These are phyloP conservation scores for Pugionium cornutum DNA, from an alignment of 345 rosid species.

Conservation along the genomic window DNA sequence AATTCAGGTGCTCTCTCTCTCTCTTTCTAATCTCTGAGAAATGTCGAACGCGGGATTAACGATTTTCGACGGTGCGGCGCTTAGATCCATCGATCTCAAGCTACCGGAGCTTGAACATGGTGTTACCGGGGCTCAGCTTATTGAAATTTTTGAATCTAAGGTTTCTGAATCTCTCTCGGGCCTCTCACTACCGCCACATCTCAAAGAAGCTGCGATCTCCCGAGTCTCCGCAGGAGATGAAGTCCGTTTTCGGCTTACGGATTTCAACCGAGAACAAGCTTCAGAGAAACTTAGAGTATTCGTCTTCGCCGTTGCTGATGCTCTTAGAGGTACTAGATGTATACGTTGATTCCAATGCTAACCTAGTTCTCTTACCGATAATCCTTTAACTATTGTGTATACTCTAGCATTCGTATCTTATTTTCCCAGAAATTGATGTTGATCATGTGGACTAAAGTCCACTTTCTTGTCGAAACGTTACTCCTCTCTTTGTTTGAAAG, in stretches of 20 bases:
- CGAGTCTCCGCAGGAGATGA: constrained; percentile 43
- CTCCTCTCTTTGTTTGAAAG: background rate
- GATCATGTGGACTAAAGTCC: background rate
- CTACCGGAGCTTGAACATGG: constrained; percentile 40
- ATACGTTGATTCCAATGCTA: background rate
- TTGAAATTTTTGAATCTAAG: constrained; percentile 58
- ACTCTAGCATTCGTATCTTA: background rate
- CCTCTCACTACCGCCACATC: constrained; percentile 58
- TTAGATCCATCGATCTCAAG: constrained; percentile 53
- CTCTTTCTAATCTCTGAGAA: constrained; percentile 14
- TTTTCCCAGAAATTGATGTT: background rate
- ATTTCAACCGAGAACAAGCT: constrained; percentile 47
- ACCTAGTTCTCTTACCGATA: background rate
- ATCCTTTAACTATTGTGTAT: background rate
- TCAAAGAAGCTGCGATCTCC: constrained; percentile 57
- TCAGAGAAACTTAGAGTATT: constrained; percentile 47
- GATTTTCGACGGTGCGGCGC: constrained; percentile 64
- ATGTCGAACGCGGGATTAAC: constrained; percentile 67
- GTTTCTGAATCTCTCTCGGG: constrained; percentile 55
- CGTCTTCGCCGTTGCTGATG: constrained; percentile 61
- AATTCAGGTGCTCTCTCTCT: constrained; percentile 22
- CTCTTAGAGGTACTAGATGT: constrained; percentile 50
- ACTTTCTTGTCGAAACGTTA: background rate
- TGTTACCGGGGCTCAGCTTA: constrained; percentile 62
- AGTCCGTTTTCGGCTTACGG: constrained; percentile 42